Base-by-base conservation (phyloP, 768 basidiomycete species). In the Rhodocollybia butyracea region DNA sequence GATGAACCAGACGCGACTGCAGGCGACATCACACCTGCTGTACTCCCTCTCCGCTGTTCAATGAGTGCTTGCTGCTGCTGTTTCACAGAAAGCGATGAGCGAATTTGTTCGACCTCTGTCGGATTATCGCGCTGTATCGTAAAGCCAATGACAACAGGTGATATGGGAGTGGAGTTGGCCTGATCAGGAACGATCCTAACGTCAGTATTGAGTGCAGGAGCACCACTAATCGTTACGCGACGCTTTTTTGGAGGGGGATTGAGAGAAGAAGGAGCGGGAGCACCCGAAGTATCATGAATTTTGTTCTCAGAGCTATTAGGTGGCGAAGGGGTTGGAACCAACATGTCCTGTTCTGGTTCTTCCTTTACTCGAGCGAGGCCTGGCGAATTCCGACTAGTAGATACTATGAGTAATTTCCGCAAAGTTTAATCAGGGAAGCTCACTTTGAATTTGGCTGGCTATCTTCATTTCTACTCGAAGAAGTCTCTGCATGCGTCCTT, bases 21-120 rank as follows among this genome's bases (percentile, higher is more conserved):
- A n/a, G 76, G 67, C 3, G 77, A 68, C 29, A 72, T 57, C 43
- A 72, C 62, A 13, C 72, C 75, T 29, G 76, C 82, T 13, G 76
- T 70, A 64, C 85, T 85, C 10, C 80, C 85, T 59, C 88, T 72
- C 46, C 86, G 79, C 69, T 86, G 85, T 66, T 89, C 85, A 53
- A 85, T 82, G 55, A 85, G 71, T 45, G 83, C 79, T 68, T 88
- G 84, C 68, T 86, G 89, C 61, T 84, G 84, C 66, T 85, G 86
- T 63, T 88, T 89, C 46, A 82, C 77, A 32, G 76, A 69, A 57
- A 85, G 74, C 73, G 81, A 81, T 19, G 83, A 81, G 64, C 85
- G 77, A 40, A 84, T 77, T 66, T 85, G 82, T 62, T 87, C 85
- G 38, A 84, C 72, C 12, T 78, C 79, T 30, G 68, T 64, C 1